Base-by-base conservation (phyloP, 352 stramenopile species). In the Phytophthora tentaculata region DNA sequence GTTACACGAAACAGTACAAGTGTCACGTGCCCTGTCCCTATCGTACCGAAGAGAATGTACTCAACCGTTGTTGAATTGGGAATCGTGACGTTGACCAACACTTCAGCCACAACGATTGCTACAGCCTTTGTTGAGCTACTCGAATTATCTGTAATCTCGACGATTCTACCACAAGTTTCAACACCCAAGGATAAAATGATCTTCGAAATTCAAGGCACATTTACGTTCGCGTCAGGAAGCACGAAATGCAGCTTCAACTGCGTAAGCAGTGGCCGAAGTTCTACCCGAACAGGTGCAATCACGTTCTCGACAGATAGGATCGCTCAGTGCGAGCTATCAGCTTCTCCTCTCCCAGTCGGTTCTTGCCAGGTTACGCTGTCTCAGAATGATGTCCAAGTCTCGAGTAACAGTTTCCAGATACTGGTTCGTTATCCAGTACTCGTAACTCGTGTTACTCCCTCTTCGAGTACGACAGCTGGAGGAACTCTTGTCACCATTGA, bases 141-240 rank as follows among this genome's bases (percentile, higher is more conserved):
- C 49, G 59, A 70, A 28, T 43, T 52, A 7, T 80, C 73, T 0
- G n/a, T 73, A 12, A 77, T 80, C 47, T 61, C 53, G 20, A 73
- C 39, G 23, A 56, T 63, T 41, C 14, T 29, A 41, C 69, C 56
- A 41, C 22, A 47, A 64, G 23, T 64, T 24, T 71, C 16, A 17
- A 32, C 23, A 5, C 23, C 60, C n/a, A 60, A 43, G 19, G 35
- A 45, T 35, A 71, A 41, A 9, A 56, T 52, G 44, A 28, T 39
- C 17, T 80, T 83, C 19, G 29, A 72, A 44, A 43, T 86, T 17
- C 54, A 72, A 58, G 77, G 77, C 5, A 41, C 17, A 2, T 86
- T 83, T 54, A 43, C 28, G 19, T 74, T 78, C 41, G 29, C 57
- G 9, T 72, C 64, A 13, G 57, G 68, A 44, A 35, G 60, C 19